Base-by-base conservation (phyloP, 805 yeast species). In the Kuraishia cidri region DNA sequence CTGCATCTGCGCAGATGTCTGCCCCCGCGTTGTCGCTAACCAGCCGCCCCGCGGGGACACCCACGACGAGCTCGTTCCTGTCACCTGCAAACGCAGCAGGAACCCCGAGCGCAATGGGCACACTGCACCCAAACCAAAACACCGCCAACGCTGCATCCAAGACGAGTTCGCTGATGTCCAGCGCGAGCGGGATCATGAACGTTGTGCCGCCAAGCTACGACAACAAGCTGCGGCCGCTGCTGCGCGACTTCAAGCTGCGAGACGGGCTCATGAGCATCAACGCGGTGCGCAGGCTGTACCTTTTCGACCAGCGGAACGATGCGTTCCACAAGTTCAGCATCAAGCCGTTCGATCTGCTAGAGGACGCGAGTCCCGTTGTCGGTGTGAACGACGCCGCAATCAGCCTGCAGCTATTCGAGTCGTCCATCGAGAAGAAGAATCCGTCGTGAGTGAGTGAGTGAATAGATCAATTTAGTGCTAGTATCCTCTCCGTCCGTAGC, bases 331-430 rank as follows among this genome's bases (percentile, higher is more conserved):
- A 60, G 21, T 58, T 70, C 36, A 55, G 47, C 16, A 44, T 65
- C 29, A 62, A 69, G 37, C 58, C 74, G 9, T 74, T 75, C 50
- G 84, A 76, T 41, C 45, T 75, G 41, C 60, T 76, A 29, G 81
- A 75, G 43, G 81, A 76, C 34, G 57, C 77, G 1, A 68, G 60
- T 39, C 69, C 75, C 1, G 43, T 54, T 5, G 54, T 60, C 36
- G 58, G 66, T 5, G 39, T 59, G 19, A 74, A 75, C 46, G 81
- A 76, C 42, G 63, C 71, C 1, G 67, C 79, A 2, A 48, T 76
- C 12, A 69, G 69, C 36, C 50, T 77, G 33, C 66, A 72, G 12
- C 51, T 67, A 34, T 76, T 76, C 47, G 79, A 71, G 33, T 64
- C 74, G 3, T 60, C 69, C 12, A 47, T 64, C 3, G 75, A 70